phyloP scores from a whole-genome alignment of 371 early-diverging fungal genomes.

The Circinella minor region DNA sequence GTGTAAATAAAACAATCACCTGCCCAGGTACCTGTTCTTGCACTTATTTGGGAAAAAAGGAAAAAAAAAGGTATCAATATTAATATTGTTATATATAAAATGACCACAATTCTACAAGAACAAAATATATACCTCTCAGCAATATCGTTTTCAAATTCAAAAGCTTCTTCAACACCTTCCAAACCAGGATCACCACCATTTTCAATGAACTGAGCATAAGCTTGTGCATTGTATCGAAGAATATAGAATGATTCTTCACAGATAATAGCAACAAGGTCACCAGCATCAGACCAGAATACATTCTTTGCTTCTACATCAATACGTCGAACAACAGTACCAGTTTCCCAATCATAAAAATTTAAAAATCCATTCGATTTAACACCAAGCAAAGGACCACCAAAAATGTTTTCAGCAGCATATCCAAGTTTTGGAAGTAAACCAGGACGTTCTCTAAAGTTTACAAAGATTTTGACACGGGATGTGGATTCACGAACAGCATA shows the following conservation, averaged over 20 bases:
- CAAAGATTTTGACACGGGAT: constrained; percentile 85
- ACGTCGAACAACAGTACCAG: constrained; percentile 87
- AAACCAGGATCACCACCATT: constrained; percentile 77
- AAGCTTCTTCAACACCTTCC: constrained; percentile 96
- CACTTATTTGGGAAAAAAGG: constrained; percentile 35
- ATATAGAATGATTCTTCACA: constrained; percentile 94
- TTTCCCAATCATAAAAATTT: constrained; percentile 97
- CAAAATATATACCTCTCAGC: constrained; percentile 66
- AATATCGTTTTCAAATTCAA: constrained; percentile 94
- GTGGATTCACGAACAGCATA: constrained; percentile 95
- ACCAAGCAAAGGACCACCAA: constrained; percentile 92
- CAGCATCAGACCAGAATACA: constrained; percentile 94
- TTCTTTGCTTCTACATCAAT: constrained; percentile 91
- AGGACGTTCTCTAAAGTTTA: constrained; percentile 89
- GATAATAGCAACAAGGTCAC: constrained; percentile 90
- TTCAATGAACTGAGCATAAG: constrained; percentile 79
- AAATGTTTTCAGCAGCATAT: constrained; percentile 91
- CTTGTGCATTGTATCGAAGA: constrained; percentile 87
- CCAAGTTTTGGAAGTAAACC: constrained; percentile 69
- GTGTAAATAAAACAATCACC: constrained; percentile 98
- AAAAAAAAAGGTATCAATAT: too few species aligned
- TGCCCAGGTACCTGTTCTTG: constrained; percentile 95
- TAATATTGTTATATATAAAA: too few species aligned
- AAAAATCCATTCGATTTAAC: constrained; percentile 84
- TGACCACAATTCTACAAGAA: background rate